Conservation (phyloP, 768 basidiomycete genomes). For the Tremella yokohamensis region DNA sequence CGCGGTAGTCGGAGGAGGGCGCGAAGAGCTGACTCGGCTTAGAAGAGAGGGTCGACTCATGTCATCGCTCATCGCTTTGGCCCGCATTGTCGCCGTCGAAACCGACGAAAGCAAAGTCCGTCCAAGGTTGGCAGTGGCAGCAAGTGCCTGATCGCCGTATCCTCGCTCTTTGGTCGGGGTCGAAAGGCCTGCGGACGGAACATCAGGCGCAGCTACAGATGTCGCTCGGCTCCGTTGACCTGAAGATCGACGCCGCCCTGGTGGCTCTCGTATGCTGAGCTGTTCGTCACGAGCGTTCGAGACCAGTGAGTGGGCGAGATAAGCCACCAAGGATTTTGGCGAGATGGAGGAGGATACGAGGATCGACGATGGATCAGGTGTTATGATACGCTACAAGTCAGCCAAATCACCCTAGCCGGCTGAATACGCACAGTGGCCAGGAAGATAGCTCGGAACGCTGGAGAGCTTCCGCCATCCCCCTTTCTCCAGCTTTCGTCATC, state of each 20-base stretch:
- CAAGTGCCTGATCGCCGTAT: conserved; percentile 43
- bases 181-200: not conserved
- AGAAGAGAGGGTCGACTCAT: conserved; percentile 32
- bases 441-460: conserved; percentile 43
- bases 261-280: conserved; percentile 31
- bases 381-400: conserved; percentile 39
- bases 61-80: conserved; percentile 13
- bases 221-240: conserved; percentile 28
- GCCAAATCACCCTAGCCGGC: not conserved
- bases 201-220: conserved; percentile 26
- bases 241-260: conserved; percentile 19
- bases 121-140: conserved; percentile 37
- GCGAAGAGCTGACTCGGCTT: conserved; percentile 21
- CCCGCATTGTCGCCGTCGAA: conserved; percentile 27
- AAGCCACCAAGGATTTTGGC: conserved; percentile 36
- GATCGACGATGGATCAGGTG: conserved; percentile 44
- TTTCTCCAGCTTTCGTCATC: conserved; percentile 34
- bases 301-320: conserved; percentile 43
- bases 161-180: conserved; percentile 13
- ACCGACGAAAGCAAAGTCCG: conserved; percentile 33
- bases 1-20: conserved; percentile 35
- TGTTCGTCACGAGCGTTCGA: conserved; percentile 38
- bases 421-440: conserved; percentile 37
- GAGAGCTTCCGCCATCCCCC: conserved; percentile 44
- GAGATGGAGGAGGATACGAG: conserved; percentile 25